Evolutionary conservation across 2,329 filamentous ascomycete species (phyloP), one percentile per base, ranked within the genome.

Genomic region (Beauveria australis): DNA sequence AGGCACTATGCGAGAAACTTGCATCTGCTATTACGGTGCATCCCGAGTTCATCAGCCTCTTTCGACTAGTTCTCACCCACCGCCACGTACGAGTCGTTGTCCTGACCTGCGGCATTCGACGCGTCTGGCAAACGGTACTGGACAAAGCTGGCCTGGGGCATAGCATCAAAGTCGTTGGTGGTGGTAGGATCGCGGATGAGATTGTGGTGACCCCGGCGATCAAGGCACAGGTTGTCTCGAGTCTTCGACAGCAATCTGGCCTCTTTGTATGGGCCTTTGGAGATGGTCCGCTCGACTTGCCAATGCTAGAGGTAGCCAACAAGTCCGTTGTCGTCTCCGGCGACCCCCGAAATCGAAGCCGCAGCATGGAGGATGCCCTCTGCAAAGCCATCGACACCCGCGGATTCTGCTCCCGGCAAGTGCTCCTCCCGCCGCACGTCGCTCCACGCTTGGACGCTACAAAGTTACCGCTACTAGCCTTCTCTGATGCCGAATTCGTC

Each of bases 231-330:
- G 47, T 86, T 26, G 80, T 84, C 1, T 55, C 56, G 1, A 71
- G 67, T 2, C 67, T 86, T 22, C 71, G 69, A 57, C 28, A 72
- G 0, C 19, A 19, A 0, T 63, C 77, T 46, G 3, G 70, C 0
- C 49, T 75, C 75, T 83, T 49, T 77, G 79, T 86, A 19, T 79
- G 73, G 68, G 84, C 81, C 0, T 83, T 88, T 64, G 84, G 84
- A n/a, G 83, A 87, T 64, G 83, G 84, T 64, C 74, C 75, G 0
- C 62, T 86, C 7, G 85, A 88, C 64, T 44, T 88, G 19, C 69
- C 72, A 0, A 88, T 88, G 85, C 64, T 88, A 14, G 64, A 63
- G 2, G 64, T 71, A 40, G 84, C 85, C 0, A 70, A 87, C 64
- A 62, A 78, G 60, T 79, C 83, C 0, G 67, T 85, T 43, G 74